Conservation (phyloP, 768 basidiomycete genomes). For the Amanita inopinata region DNA sequence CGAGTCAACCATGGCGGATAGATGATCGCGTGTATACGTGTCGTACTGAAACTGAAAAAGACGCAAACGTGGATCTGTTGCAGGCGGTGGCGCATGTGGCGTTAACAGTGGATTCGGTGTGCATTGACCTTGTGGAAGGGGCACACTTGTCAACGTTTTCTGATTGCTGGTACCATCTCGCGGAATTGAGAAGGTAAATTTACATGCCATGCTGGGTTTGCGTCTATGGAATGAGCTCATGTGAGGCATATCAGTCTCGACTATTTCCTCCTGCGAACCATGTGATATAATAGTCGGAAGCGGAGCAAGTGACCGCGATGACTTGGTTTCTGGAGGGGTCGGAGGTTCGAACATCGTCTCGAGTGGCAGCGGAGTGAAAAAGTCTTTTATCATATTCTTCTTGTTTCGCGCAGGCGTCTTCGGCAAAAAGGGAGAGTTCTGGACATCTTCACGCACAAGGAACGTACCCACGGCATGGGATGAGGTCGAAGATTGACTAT, state of each 20-base stretch:
- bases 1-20: slow-evolving; percentile 89
- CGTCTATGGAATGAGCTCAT: slow-evolving; percentile 35
- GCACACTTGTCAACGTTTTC: slow-evolving; percentile 16
- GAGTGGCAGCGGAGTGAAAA: slow-evolving; percentile 81
- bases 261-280: slow-evolving; percentile 30
- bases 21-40: slow-evolving; percentile 89
- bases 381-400: slow-evolving; percentile 60
- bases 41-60: slow-evolving; percentile 95
- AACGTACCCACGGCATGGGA: slow-evolving; percentile 55
- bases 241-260: slow-evolving; percentile 42
- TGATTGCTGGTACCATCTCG: slow-evolving; percentile 22
- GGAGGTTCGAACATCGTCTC: slow-evolving; percentile 95
- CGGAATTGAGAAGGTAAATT: slow-evolving; percentile 72
- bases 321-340: slow-evolving; percentile 50
- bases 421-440: slow-evolving; percentile 42
- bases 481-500: slow-evolving; percentile 17
- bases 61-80: slow-evolving; percentile 67
- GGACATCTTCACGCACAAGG: slow-evolving; percentile 61
- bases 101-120: slow-evolving; percentile 38
- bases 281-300: slow-evolving; percentile 7
- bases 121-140: slow-evolving; percentile 49
- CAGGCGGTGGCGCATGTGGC: slow-evolving; percentile 21
- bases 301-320: slow-evolving; percentile 9
- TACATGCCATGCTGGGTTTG: slow-evolving; percentile 40
- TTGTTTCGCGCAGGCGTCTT: slow-evolving; percentile 57